Evolutionary conservation across 169 alveolate species (phyloP), one percentile per base, ranked within the genome.

Genomic region (Cryptosporidium felis): DNA sequence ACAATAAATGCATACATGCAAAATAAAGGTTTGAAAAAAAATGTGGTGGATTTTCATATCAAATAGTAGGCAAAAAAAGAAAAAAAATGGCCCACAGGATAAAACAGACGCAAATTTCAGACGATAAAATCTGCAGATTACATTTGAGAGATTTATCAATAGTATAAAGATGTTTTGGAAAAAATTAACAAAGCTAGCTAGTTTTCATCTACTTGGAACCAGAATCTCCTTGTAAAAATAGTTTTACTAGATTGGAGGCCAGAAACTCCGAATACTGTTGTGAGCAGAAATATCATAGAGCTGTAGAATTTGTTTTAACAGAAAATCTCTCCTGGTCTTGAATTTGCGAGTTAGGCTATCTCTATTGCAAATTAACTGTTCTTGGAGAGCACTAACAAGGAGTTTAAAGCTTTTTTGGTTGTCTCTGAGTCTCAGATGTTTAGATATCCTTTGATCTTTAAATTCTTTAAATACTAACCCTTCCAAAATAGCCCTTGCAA

Each of bases 211-310:
- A n/a, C n/a, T n/a, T n/a, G n/a, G n/a, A n/a, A n/a, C n/a, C n/a
- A n/a, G n/a, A n/a, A n/a, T n/a, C n/a, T n/a, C n/a, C n/a, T n/a
- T n/a, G n/a, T n/a, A n/a, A n/a, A n/a, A n/a, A n/a, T n/a, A n/a
- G n/a, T n/a, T n/a, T n/a, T 26, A 56, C 14, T 74, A 38, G 4
- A 34, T 74, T 14, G 82, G 82, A 49, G 82, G 82, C 82, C 82
- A 74, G 23, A 53, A 49, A 34, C 49, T 32, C 46, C 82, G 49
- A 34, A 74, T 53, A 10, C 38, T 41, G 41, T 74, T 74, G 16
- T 74, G 82, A 32, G 32, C 66, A n/a, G 65, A 14, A 6, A 74
- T 53, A 18, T 74, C 67, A 34, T 74, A 74, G n/a, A 74, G 23
- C 26, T 38, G 41, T 74, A 74, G 32, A 34, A 74, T 36, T 14